Base-by-base conservation (phyloP, 2,329 filamentous ascomycete species). In the Colletotrichum tanaceti region DNA sequence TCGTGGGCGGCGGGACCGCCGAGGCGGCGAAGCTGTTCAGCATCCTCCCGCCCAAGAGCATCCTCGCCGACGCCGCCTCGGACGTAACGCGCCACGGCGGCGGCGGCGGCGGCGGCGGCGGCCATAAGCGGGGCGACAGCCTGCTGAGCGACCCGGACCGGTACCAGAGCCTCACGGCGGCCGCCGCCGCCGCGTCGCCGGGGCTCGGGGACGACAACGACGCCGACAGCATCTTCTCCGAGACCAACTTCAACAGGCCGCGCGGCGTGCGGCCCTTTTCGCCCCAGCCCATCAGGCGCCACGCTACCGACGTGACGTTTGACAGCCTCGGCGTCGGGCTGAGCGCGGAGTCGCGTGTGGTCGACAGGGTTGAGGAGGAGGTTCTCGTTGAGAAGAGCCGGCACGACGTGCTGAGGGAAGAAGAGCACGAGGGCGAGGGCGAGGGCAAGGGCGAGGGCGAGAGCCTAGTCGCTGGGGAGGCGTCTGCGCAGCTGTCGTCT, bases 11-110 rank as follows among this genome's bases (percentile, higher is more conserved):
- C 73, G 78, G 73, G 66, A 73, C 73, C 60, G 73, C 75, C 70
- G 79, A 74, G 69, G 73, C 73, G 63, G 74, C 75, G 18, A 89
- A 87, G 79, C 81, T 91, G 72, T 91, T 90, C 77, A 89, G 87
- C 73, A 90, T 90, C 72, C 77, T 90, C 55, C 87, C 88, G 46
- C 86, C 87, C 14, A 88, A 87, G 77, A 89, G 87, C 74, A 90
- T 90, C 73, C 83, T 90, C 5, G 85, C 86, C 47, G 86, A 88
- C 71, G 72, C 79, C 54, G 79, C 77, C 1, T 81, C 82, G 6
- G 81, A 84, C 65, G 73, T 73, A 71, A 76, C 76, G 59, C 74
- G 75, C 66, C 71, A 63, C 22, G 74, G 70, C 11, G 73, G 77
- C 16, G 74, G 70, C 11, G 73, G 77, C n/a, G n/a, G n/a, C n/a